These are phyloP conservation scores for Suillus plorans DNA, from an alignment of 768 basidiomycete species.

Conservation along the genomic window DNA sequence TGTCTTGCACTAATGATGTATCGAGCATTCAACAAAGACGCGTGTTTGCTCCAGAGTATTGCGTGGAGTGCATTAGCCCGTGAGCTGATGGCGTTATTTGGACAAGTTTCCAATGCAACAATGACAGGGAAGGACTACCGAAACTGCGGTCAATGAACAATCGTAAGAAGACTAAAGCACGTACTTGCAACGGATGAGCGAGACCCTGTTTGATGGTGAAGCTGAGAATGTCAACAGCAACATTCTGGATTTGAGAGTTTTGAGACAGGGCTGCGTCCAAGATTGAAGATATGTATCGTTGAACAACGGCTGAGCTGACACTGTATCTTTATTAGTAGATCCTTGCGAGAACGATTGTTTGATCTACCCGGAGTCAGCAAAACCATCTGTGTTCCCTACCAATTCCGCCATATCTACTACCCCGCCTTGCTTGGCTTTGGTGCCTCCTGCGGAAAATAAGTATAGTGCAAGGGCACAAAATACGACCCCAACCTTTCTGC, in stretches of 20 bases:
- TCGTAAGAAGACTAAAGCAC: slow-evolving; percentile 15
- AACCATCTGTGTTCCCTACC: slow-evolving; percentile 92
- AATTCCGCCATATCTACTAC: slow-evolving; percentile 90
- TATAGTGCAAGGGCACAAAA: not conserved
- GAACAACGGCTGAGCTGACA: slow-evolving; percentile 91
- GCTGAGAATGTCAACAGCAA: slow-evolving; percentile 87
- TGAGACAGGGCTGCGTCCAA: slow-evolving; percentile 77
- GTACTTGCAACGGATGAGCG: slow-evolving; percentile 88
- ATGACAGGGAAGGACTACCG: slow-evolving; percentile 85
- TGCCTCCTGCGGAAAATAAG: slow-evolving; percentile 11
- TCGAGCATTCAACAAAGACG: slow-evolving; percentile 83
- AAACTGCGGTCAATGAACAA: slow-evolving; percentile 4
- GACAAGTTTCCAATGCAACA: slow-evolving; percentile 89
- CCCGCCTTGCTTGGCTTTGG: slow-evolving; percentile 25
- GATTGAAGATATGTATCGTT: slow-evolving; percentile 85
- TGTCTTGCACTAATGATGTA: slow-evolving; percentile 78
- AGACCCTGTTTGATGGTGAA: slow-evolving; percentile 96
- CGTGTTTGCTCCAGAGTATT: slow-evolving; percentile 84
- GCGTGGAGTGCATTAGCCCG: slow-evolving; percentile 81
- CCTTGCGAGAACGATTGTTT: not conserved
- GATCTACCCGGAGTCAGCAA: slow-evolving; percentile 93
- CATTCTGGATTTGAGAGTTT: slow-evolving; percentile 67
- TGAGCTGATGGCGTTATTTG: slow-evolving; percentile 54
- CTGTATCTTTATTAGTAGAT: slow-evolving; percentile 39
- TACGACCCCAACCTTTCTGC: slow-evolving; percentile 55